Percentiles rank a stretch among this genome's conserved stretches.
Evolutionary conservation across 768 basidiomycete species (phyloP).

Genomic region (Kwoniella sp.): DNA sequence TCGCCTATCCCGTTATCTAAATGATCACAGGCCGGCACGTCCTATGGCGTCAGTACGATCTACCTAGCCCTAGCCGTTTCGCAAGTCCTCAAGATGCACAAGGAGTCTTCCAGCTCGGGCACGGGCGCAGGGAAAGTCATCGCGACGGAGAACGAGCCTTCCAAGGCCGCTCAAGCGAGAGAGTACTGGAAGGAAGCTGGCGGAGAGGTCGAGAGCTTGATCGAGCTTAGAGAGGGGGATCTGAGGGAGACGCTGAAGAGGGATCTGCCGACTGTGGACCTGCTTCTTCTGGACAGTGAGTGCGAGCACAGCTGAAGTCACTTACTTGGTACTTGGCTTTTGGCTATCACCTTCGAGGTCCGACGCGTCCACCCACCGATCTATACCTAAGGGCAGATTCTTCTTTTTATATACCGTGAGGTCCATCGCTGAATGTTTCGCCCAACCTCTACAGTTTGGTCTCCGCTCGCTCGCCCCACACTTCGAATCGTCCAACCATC

Average conservation of each 20-base stretch:
- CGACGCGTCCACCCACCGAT: not conserved
- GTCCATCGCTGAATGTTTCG: not conserved
- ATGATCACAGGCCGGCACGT: conserved; percentile 33
- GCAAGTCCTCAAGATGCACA: conserved; percentile 12
- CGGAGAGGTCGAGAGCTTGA: conserved; percentile 5
- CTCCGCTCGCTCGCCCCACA: conserved; percentile 34
- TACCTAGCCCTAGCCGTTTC: conserved; percentile 37
- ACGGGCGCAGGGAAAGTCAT: conserved; percentile 20
- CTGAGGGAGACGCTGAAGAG: conserved; percentile 27
- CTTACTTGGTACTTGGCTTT: too few species aligned
- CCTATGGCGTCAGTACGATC: conserved; percentile 39
- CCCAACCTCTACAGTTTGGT: conserved; percentile 28
- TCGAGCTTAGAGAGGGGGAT: conserved; percentile 34
- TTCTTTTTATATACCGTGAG: too few species aligned
- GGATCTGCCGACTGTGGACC: conserved; percentile 26
- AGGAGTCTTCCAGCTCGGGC: not conserved
- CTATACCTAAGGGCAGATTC: too few species aligned
- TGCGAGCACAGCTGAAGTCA: too few species aligned
- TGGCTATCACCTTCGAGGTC: too few species aligned
- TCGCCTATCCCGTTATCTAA: too few species aligned
- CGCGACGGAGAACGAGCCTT: conserved; percentile 36
- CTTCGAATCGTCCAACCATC: conserved; percentile 29
- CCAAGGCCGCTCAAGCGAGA: conserved; percentile 24
- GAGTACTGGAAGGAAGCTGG: conserved; percentile 28
- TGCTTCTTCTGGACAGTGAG: conserved; percentile 37